Conservation (phyloP, 2,329 filamentous ascomycete genomes). For the Epichloe gansuensis region DNA sequence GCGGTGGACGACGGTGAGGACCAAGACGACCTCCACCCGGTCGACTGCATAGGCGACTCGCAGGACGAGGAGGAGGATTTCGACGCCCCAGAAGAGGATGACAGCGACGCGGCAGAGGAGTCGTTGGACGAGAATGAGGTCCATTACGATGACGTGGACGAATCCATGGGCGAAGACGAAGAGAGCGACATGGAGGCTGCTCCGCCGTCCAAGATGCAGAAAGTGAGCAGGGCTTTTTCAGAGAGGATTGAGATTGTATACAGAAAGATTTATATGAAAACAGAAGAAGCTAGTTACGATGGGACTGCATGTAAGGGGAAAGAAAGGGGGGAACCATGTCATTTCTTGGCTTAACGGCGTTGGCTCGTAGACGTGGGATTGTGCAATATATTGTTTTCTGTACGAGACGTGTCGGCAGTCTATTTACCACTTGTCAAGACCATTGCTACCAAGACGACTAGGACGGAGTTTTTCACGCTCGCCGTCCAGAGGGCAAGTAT, state of each 20-base stretch:
- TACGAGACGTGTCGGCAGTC: no score
- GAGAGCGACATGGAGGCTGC: constrained; percentile 38
- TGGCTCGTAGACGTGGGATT: constrained; percentile 2
- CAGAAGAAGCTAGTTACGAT: neutral
- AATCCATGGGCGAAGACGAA: constrained; percentile 43
- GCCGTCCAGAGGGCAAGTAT: no score
- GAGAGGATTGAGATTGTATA: constrained; percentile 21
- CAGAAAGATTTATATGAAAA: neutral
- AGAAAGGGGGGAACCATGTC: neutral
- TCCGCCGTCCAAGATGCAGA: constrained; percentile 34
- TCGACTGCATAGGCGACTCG: constrained; percentile 46
- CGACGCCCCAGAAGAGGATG: constrained; percentile 28
- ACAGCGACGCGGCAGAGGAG: constrained; percentile 35
- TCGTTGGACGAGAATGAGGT: constrained; percentile 47
- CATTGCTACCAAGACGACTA: neutral
- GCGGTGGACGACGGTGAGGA: constrained; percentile 47
- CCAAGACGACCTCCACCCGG: constrained; percentile 44
- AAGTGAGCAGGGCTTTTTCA: constrained; percentile 23
- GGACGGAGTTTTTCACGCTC: no score
- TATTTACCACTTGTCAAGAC: no score
- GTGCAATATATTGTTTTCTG: neutral
- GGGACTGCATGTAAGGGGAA: neutral
- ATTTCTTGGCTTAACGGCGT: constrained; percentile 5
- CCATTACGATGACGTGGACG: constrained; percentile 44
- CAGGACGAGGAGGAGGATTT: constrained; percentile 43